Evolutionary conservation across 2,329 filamentous ascomycete species (phyloP), one percentile per base, ranked within the genome.

Genomic region (Rugonectria rugulosa): DNA sequence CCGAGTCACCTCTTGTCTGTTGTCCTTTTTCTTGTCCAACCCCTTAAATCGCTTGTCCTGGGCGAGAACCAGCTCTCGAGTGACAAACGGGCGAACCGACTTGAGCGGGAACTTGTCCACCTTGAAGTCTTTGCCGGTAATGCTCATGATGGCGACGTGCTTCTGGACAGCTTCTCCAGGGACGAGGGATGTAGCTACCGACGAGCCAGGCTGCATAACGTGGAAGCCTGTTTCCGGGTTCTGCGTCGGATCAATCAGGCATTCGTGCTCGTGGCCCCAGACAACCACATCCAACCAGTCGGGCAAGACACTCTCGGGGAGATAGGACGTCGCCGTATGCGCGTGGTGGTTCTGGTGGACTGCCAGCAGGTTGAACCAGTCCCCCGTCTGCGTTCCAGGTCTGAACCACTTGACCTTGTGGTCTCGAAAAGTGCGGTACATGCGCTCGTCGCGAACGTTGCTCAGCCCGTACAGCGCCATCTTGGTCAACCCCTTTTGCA

Each of bases 231-330:
- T 97, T 68, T 97, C 92, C 0, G 90, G 85, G 66, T 98, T 99
- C 41, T 87, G 80, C 2, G 80, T 78, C 0, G 95, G 95, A 38
- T 97, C 88, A 61, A 99, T 96, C 7, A 94, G 73, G 69, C 95
- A 99, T 72, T 99, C 94, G 70, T 99, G 95, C 73, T 99, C 95
- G 68, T 99, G 95, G 3, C 95, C 95, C 95, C 95, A 99, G 45
- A 99, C 84, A 0, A 99, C 86, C 5, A 99, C 81, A 69, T 99
- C 90, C 60, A 99, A 79, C 77, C 96, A 98, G 15, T 92, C 88
- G 0, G 95, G 96, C 1, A 99, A 79, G 67, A 97, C 95, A 65
- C 89, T 92, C 69, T 99, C 96, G 0, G 96, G 94, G 0, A 99
- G 82, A 69, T 97, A 98, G n/a, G 91, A 89, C 0, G 94, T 98